These are phyloP conservation scores for Beauveria asiatica DNA, from an alignment of 2,329 filamentous ascomycete species.

Conservation along the genomic window DNA sequence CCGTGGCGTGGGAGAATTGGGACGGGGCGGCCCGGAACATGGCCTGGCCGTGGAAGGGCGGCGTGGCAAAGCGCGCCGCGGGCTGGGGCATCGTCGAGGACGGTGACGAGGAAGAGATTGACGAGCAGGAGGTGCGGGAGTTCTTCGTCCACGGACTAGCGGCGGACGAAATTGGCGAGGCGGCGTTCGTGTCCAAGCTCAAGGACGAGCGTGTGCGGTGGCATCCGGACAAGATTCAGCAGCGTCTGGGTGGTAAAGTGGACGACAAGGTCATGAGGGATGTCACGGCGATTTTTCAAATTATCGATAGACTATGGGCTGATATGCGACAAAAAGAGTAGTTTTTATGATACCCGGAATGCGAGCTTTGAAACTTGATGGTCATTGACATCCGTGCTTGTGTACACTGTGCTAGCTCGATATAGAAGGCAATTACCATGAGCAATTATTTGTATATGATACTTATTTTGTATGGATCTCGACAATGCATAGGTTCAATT, in stretches of 20 bases:
- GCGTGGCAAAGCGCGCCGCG: neutral
- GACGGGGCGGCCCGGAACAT: slow-evolving; percentile 34
- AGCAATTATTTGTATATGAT: no score
- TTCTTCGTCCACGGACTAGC: slow-evolving; percentile 54
- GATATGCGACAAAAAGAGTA: slow-evolving; percentile 39
- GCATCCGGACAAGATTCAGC: slow-evolving; percentile 98
- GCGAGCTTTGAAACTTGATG: no score
- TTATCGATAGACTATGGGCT: slow-evolving; percentile 73
- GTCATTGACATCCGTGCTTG: no score
- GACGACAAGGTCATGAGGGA: slow-evolving; percentile 64
- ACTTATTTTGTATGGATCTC: no score
- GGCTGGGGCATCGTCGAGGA: slow-evolving; percentile 44
- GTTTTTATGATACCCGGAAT: neutral
- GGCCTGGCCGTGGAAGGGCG: slow-evolving; percentile 55
- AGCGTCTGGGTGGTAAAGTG: slow-evolving; percentile 67
- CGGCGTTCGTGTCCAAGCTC: slow-evolving; percentile 42
- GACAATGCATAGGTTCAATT: no score
- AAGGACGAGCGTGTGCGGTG: slow-evolving; percentile 85
- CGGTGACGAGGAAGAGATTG: slow-evolving; percentile 39
- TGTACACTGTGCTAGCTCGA: no score
- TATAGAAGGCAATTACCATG: no score
- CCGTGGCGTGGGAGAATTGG: slow-evolving; percentile 51
- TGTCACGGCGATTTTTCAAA: slow-evolving; percentile 87
- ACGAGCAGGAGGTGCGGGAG: slow-evolving; percentile 50
- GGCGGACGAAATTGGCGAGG: slow-evolving; percentile 35